Base-by-base conservation (phyloP, 163 green algal species). In the Picocystis sp. region DNA sequence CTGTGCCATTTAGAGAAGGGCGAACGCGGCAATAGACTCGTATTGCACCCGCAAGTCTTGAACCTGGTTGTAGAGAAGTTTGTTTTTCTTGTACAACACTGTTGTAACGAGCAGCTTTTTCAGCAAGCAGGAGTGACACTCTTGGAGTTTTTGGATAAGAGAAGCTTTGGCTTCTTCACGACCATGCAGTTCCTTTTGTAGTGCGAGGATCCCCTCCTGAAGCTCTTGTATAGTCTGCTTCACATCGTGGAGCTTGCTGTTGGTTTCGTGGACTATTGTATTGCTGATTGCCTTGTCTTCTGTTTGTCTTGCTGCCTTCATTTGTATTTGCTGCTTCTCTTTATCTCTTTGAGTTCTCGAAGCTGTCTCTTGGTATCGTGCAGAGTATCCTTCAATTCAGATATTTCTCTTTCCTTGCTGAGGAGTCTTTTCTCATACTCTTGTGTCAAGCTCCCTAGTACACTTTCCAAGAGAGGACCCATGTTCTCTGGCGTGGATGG, bases 401-500 rank as follows among this genome's bases (percentile, higher is more conserved):
- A 77, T 35, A 87, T 57, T 52, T 90, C 79, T 12, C 81, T 71
- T 48, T 93, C 83, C 56, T 83, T 93, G 2, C 51, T 54, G 42
- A 87, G 66, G 53, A 93, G 69, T 13, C 78, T 68, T 55, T 81
- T 79, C 65, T 93, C 83, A 29, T 93, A 92, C 69, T 93, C 83
- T 58, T 85, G 69, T n/a, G 56, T 69, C 43, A 91, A 52, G 52
- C 71, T 79, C 23, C 71, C 69, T 48, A 90, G 62, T 10, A 87
- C 77, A 10, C 42, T 70, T 62, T 90, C 80, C 43, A 90, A 50
- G 44, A 88, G 73, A 8, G 79, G 79, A 5, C 71, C 77, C 61
- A 89, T 72, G 1, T 72, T 74, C 24, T 88, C 73, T 54, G 86
- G 46, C 45, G 29, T 38, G 29, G 29, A 38, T 8, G 29, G 29